phyloP scores from a whole-genome alignment of 805 yeast genomes.

The Candida sithepensis region DNA sequence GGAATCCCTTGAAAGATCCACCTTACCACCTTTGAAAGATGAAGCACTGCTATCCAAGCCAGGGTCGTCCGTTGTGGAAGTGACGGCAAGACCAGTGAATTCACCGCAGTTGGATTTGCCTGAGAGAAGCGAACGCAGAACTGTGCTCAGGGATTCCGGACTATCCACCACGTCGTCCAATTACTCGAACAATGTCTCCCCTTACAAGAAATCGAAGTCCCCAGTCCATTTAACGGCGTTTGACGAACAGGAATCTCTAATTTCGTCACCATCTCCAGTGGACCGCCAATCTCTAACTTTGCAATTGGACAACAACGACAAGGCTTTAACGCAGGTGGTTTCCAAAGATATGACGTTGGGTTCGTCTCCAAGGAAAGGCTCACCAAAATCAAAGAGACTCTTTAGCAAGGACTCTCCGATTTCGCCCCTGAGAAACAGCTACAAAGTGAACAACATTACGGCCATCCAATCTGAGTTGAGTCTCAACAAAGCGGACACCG shows the following conservation, averaged over 20 bases:
- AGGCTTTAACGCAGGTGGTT: constrained; percentile 6
- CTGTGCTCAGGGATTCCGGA: constrained; percentile 10
- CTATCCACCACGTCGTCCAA: constrained; percentile 12
- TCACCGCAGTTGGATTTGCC: constrained; percentile 19
- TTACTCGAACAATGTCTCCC: constrained; percentile 7
- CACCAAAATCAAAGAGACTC: constrained; percentile 22
- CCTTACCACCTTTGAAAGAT: too few relatives aligned
- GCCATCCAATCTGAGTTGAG: neutral
- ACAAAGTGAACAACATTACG: constrained; percentile 2
- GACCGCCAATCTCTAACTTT: neutral
- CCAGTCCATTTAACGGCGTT: constrained; percentile 4
- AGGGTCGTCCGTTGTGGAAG: too few relatives aligned
- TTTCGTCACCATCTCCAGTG: constrained; percentile 2
- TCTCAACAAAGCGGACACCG: neutral
- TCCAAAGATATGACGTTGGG: constrained; percentile 22
- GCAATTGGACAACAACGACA: neutral
- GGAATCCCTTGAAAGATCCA: constrained; percentile 11
- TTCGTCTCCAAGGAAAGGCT: constrained; percentile 30
- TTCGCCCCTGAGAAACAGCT: constrained; percentile 16
- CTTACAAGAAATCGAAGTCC: constrained; percentile 4
- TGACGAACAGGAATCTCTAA: neutral
- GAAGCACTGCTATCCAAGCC: too few relatives aligned
- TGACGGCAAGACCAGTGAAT: constrained; percentile 2
- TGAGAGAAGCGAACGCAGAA: constrained; percentile 24
- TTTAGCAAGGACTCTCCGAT: constrained; percentile 9